Evolutionary conservation across 202 grass and related monocot species (phyloP).

Genomic region (Schoenoplectus triqueter): DNA sequence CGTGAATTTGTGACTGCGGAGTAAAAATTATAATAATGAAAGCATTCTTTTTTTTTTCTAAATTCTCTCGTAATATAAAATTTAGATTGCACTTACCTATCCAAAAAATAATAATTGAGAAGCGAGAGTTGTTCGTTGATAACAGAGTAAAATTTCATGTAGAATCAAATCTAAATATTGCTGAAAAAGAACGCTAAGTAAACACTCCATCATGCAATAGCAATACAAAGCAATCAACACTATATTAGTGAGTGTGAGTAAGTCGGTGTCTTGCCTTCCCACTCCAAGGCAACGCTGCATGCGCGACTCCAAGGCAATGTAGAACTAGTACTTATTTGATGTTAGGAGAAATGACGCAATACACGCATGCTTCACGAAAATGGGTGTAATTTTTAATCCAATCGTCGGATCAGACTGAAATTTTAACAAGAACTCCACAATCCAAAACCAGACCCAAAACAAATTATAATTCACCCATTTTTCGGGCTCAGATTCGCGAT

Average conservation of each 20-base stretch:
- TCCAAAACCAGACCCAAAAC: no score
- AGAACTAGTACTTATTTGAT: no score
- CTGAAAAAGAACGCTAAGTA: neutral
- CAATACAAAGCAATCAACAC: neutral
- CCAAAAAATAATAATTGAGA: neutral
- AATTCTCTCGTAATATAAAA: neutral
- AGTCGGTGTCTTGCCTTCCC: neutral
- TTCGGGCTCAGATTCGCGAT: no score
- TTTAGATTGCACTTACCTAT: neutral
- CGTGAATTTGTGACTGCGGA: neutral
- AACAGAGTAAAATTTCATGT: neutral
- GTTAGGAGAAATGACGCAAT: no score
- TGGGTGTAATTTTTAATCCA: no score
- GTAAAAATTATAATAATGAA: neutral
- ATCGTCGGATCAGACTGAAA: no score
- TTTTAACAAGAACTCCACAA: no score
- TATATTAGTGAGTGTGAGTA: neutral
- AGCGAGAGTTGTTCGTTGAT: neutral
- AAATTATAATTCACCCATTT: no score
- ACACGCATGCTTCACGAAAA: no score
- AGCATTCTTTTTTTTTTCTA: neutral
- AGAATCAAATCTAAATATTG: neutral
- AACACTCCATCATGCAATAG: neutral
- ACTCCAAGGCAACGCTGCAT: constrained; percentile 4
- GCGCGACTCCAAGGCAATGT: neutral